Evolutionary conservation across 176 grass and related monocot genomes (phyloP).

Genomic region (Leersia perrieri): DNA sequence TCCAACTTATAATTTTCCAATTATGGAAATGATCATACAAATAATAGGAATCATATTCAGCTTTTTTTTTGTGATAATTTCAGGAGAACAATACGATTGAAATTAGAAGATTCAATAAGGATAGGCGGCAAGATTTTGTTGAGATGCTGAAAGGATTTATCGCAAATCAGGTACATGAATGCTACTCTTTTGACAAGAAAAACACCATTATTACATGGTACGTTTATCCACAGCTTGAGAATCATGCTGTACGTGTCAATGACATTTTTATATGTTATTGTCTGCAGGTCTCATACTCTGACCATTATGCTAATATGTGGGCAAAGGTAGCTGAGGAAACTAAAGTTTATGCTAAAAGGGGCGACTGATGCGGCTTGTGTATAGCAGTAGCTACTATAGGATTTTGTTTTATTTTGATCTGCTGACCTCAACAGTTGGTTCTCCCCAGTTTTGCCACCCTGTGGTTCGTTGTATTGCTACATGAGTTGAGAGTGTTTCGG

Average conservation of each 20-base stretch:
- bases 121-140: slow-evolving; percentile 62
- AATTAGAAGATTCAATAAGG: slow-evolving; percentile 73
- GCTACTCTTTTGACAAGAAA: neutral
- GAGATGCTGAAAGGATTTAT: slow-evolving; percentile 92
- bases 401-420: slow-evolving; percentile 26
- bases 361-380: slow-evolving; percentile 38
- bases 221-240: neutral
- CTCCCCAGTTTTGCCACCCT: slow-evolving; percentile 37
- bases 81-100: slow-evolving; percentile 89
- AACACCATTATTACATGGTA: neutral
- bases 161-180: slow-evolving; percentile 71
- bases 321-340: slow-evolving; percentile 81
- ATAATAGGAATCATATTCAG: neutral
- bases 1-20: neutral
- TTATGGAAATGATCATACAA: neutral
- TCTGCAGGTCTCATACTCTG: slow-evolving; percentile 59
- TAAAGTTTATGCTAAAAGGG: slow-evolving; percentile 42
- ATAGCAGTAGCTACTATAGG: slow-evolving; percentile 43
- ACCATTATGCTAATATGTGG: slow-evolving; percentile 71
- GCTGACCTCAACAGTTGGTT: neutral
- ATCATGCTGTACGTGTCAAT: neutral
- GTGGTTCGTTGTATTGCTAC: slow-evolving; percentile 15
- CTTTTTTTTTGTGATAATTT: slow-evolving; percentile 5
- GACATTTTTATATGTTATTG: neutral
- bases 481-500: slow-evolving; percentile 3